A percentile compares a stretch with the other conserved stretches of the same genome.
These are phyloP conservation scores for Arabidopsis thaliana DNA, from an alignment of 345 rosid genomes.

Conservation along the genomic window DNA sequence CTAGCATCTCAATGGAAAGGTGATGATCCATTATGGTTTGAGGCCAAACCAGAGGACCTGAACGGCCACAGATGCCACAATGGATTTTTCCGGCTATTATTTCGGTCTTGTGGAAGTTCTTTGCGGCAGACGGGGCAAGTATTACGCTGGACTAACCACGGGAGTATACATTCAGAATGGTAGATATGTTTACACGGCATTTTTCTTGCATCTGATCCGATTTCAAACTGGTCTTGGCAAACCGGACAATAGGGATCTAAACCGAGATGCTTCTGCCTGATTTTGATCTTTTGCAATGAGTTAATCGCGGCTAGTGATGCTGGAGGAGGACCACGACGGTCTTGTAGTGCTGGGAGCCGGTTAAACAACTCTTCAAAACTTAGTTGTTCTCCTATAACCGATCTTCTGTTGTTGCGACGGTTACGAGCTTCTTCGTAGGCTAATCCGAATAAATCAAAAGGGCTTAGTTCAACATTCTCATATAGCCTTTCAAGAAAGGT, in stretches of 20 bases:
- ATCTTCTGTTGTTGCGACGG: slow-evolving; percentile 29
- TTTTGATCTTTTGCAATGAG: slow-evolving; percentile 38
- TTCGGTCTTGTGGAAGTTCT: slow-evolving; percentile 30
- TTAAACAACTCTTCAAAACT: slow-evolving; percentile 41
- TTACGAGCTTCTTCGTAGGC: slow-evolving; percentile 38
- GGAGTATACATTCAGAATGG: slow-evolving; percentile 39
- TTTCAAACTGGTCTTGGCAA: slow-evolving; percentile 44
- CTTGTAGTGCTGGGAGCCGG: slow-evolving; percentile 32
- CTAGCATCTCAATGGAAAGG: slow-evolving; percentile 6
- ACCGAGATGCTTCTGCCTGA: slow-evolving; percentile 37
- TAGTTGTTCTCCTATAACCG: slow-evolving; percentile 20
- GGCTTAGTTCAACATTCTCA: slow-evolving; percentile 40
- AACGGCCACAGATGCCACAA: slow-evolving; percentile 40
- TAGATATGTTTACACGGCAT: slow-evolving; percentile 46
- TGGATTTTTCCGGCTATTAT: slow-evolving; percentile 17
- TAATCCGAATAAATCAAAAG: slow-evolving; percentile 34
- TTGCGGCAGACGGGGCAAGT: slow-evolving; percentile 44
- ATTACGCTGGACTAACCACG: slow-evolving; percentile 41
- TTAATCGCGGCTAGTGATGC: slow-evolving; percentile 28
- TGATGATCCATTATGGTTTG: slow-evolving; percentile 17
- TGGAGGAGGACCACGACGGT: slow-evolving; percentile 45
- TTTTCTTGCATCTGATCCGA: slow-evolving; percentile 42
- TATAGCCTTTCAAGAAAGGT: slow-evolving; percentile 28
- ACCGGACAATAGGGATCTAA: slow-evolving; percentile 31
- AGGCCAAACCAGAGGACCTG: slow-evolving; percentile 32